Conservation (phyloP, 352 stramenopile genomes). For the Pythium phragmitis region DNA sequence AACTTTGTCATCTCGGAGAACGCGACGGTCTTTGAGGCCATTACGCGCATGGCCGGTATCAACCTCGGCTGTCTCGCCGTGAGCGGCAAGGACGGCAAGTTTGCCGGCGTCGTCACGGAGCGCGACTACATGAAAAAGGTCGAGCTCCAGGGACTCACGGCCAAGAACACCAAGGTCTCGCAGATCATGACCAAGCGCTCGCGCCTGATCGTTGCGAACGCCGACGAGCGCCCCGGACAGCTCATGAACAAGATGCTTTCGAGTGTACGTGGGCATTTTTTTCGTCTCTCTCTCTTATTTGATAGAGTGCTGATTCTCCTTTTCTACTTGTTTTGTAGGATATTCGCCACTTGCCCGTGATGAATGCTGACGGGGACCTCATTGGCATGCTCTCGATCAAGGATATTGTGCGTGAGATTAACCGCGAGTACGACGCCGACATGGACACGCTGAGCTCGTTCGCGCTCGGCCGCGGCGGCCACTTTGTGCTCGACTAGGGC, state of each 20-base stretch:
- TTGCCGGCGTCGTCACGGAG: slow-evolving; percentile 92
- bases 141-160: slow-evolving; percentile 90
- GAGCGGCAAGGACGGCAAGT: slow-evolving; percentile 85
- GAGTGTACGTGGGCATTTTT: slow-evolving; percentile 43
- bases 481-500: slow-evolving; percentile 76
- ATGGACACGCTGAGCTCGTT: slow-evolving; percentile 82
- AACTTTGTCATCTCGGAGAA: slow-evolving; percentile 95
- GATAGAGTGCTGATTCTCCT: not conserved
- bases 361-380: slow-evolving; percentile 89
- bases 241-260: slow-evolving; percentile 97
- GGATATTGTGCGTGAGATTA: slow-evolving; percentile 88
- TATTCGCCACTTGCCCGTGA: slow-evolving; percentile 93
- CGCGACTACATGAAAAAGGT: slow-evolving; percentile 96
- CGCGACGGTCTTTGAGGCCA: slow-evolving; percentile 91
- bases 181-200: slow-evolving; percentile 94
- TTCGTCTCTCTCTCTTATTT: not conserved
- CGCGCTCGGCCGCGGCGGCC: slow-evolving; percentile 68
- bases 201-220: slow-evolving; percentile 88
- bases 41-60: slow-evolving; percentile 95
- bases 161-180: slow-evolving; percentile 81
- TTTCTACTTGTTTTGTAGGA: slow-evolving; percentile 39
- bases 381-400: slow-evolving; percentile 96
- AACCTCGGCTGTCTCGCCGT: slow-evolving; percentile 92
- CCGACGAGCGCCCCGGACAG: slow-evolving; percentile 82
- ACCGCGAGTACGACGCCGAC: slow-evolving; percentile 73